phyloP scores from a whole-genome alignment of 352 stramenopile genomes.

The Phytophthora gonapodyides region DNA sequence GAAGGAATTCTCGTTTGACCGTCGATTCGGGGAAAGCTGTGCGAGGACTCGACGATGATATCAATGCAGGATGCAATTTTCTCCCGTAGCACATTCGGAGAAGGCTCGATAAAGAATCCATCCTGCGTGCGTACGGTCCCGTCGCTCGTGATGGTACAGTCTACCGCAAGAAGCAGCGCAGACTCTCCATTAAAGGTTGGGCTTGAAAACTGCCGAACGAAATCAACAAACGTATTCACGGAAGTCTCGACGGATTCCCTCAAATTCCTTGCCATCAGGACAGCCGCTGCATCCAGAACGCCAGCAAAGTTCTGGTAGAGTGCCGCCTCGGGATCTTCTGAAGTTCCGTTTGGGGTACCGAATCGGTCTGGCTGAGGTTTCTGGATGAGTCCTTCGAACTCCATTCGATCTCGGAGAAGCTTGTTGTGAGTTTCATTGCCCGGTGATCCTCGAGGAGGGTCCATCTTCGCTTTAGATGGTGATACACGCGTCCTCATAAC shows the following conservation, averaged over 20 bases:
- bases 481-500: constrained; percentile 8
- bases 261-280: constrained; percentile 93
- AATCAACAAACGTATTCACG: constrained; percentile 67
- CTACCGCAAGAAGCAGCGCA: constrained; percentile 61
- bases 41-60: constrained; percentile 77
- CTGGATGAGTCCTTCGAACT: constrained; percentile 52
- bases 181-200: constrained; percentile 59
- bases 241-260: constrained; percentile 85
- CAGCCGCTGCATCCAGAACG: constrained; percentile 79
- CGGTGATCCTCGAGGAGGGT: constrained; percentile 10
- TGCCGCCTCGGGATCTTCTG: constrained; percentile 49
- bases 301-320: constrained; percentile 64
- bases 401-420: constrained; percentile 53
- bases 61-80: constrained; percentile 69
- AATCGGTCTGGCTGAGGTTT: constrained; percentile 24
- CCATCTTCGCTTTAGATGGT: constrained; percentile 28
- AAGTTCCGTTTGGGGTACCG: constrained; percentile 3
- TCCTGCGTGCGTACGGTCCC: constrained; percentile 32
- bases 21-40: constrained; percentile 91
- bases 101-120: constrained; percentile 67
- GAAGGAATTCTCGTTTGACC: constrained; percentile 73
- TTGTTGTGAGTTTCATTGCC: constrained; percentile 36
- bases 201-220: constrained; percentile 76
- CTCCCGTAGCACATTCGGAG: constrained; percentile 55
- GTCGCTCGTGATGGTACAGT: constrained; percentile 43